Evolutionary conservation across 2,329 filamentous ascomycete genomes (phyloP).

Genomic region (Trichoderma sp.): DNA sequence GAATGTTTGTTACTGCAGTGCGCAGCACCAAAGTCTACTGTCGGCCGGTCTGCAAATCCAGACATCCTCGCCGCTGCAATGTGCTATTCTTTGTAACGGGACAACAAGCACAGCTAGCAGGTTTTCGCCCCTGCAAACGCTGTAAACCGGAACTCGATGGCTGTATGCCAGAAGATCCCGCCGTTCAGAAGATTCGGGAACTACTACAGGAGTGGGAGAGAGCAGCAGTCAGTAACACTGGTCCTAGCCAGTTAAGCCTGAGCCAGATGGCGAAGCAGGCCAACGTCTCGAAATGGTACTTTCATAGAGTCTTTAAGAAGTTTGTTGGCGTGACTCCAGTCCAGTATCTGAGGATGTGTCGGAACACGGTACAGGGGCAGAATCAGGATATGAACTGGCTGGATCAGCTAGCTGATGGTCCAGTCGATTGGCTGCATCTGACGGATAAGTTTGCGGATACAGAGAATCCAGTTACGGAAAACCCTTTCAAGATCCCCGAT

Average conservation of each 20-base stretch:
- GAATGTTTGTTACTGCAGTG: neutral
- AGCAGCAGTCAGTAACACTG: neutral
- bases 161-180: neutral
- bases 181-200: neutral
- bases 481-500: neutral
- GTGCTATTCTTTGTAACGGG: neutral
- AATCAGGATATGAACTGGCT: neutral
- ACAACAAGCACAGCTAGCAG: neutral
- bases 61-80: neutral
- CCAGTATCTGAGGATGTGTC: neutral
- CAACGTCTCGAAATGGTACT: slow-evolving; percentile 1
- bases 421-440: neutral
- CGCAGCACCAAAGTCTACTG: neutral
- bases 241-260: neutral
- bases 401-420: neutral
- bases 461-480: neutral
- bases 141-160: neutral
- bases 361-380: neutral
- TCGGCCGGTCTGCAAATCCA: neutral
- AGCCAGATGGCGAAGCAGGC: neutral
- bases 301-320: slow-evolving; percentile 4
- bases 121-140: neutral
- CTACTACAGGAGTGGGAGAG: neutral
- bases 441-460: neutral
- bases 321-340: neutral